Conservation (phyloP, 1,284 basidiomycete genomes). For the Ceratobasidium sp. region DNA sequence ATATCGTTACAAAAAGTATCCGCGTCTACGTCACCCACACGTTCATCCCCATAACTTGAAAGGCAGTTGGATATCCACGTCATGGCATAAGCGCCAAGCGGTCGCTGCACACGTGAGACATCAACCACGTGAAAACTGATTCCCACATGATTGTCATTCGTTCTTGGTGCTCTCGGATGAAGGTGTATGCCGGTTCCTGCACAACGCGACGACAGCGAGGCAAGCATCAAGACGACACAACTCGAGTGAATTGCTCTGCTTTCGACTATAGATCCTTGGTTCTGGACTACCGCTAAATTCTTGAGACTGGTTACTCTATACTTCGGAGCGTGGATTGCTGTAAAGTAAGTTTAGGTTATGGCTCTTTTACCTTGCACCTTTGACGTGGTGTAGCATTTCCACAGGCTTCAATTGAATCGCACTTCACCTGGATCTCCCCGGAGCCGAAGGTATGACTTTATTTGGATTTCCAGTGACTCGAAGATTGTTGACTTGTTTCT, state of each 20-base stretch:
- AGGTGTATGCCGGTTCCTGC: constrained; percentile 24
- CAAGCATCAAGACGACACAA: not conserved
- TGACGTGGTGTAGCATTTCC: not conserved
- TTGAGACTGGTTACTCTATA: not conserved
- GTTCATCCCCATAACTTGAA: no score
- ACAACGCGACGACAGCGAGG: constrained; percentile 32
- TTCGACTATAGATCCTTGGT: not conserved
- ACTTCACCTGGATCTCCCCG: not conserved
- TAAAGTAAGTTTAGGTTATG: not conserved
- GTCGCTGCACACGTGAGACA: no score
- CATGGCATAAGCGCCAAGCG: no score
- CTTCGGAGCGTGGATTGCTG: not conserved
- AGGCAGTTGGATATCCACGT: no score
- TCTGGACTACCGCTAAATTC: not conserved
- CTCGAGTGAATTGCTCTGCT: not conserved
- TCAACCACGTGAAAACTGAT: constrained; percentile 17
- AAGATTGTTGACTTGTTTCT: not conserved
- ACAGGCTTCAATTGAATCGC: not conserved
- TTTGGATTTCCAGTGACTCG: not conserved
- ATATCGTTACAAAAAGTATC: no score
- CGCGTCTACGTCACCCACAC: no score
- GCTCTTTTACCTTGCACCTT: not conserved
- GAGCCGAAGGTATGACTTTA: not conserved
- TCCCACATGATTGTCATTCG: constrained; percentile 23
- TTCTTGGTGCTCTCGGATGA: constrained; percentile 29